These are phyloP conservation scores for Collariella sp. DNA, from an alignment of 495 filamentous ascomycete genomes.

Conservation along the genomic window DNA sequence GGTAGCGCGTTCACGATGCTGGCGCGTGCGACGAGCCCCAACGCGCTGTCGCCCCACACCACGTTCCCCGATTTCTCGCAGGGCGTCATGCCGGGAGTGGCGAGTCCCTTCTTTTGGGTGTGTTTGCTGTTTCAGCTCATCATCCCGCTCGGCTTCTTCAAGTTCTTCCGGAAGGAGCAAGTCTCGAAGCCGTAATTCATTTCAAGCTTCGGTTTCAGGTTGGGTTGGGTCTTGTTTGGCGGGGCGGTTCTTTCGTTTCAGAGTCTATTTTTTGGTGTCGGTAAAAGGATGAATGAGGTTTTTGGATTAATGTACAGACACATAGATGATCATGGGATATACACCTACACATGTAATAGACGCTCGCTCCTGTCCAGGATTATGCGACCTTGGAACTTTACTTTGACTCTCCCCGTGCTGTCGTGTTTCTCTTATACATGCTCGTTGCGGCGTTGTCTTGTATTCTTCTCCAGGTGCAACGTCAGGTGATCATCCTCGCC, in stretches of 20 bases:
- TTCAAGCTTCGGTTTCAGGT: no score
- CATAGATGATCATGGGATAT: no score
- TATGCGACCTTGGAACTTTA: no score
- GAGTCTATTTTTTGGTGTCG: background rate
- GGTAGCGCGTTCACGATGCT: slow-evolving; percentile 50
- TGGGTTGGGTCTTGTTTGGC: background rate
- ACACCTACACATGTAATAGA: no score
- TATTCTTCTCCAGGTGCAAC: no score
- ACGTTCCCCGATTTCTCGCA: slow-evolving; percentile 54
- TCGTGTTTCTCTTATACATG: no score
- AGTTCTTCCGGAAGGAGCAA: slow-evolving; percentile 67
- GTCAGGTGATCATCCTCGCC: no score
- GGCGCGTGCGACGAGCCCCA: slow-evolving; percentile 49
- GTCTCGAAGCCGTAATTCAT: slow-evolving; percentile 54
- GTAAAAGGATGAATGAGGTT: background rate
- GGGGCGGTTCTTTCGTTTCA: background rate
- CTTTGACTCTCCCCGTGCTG: no score
- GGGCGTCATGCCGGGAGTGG: slow-evolving; percentile 38
- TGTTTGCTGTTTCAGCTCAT: slow-evolving; percentile 51
- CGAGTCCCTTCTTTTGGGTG: slow-evolving; percentile 59
- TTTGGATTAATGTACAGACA: no score
- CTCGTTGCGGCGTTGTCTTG: no score
- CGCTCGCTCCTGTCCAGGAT: no score
- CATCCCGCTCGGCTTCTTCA: slow-evolving; percentile 57
- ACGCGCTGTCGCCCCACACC: slow-evolving; percentile 51